Conservation (phyloP, 192 early-diverging fungal genomes). For the Cladochytrium replicatum region DNA sequence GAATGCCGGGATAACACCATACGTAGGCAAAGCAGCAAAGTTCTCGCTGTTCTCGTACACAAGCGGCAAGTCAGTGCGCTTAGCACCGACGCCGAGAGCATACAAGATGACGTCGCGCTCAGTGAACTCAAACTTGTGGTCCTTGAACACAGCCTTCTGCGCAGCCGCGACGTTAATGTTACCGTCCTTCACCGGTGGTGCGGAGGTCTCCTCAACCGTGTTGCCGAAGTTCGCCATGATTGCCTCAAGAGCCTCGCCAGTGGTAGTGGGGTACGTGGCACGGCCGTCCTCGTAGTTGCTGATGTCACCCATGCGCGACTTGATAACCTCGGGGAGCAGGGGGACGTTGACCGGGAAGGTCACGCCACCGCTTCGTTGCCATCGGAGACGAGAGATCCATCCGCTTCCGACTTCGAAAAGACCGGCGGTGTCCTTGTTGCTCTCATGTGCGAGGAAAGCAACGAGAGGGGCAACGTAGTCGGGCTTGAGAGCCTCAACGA, state of each 20-base stretch:
- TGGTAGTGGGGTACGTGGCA: conserved; percentile 71
- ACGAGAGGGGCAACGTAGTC: conserved; percentile 95
- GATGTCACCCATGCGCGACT: conserved; percentile 66
- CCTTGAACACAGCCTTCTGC: conserved; percentile 27
- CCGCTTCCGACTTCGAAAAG: conserved; percentile 49
- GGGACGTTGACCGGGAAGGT: conserved; percentile 77
- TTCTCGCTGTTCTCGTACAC: conserved; percentile 87
- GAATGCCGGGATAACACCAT: conserved; percentile 81
- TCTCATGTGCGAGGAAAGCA: conserved; percentile 85
- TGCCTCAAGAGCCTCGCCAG: conserved; percentile 69
- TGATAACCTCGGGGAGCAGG: conserved; percentile 79
- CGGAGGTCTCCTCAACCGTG: conserved; percentile 27
- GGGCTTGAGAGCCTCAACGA: conserved; percentile 90
- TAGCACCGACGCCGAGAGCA: conserved; percentile 88
- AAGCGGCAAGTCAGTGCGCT: conserved; percentile 69
- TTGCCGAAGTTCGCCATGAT: conserved; percentile 79
- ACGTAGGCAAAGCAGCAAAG: conserved; percentile 85
- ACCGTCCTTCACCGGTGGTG: neutral
- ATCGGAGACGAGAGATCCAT: conserved; percentile 64
- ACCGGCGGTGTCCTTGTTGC: conserved; percentile 63
- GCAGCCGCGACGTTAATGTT: conserved; percentile 55
- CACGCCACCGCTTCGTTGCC: conserved; percentile 90
- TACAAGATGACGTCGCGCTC: conserved; percentile 90
- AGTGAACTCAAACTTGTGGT: conserved; percentile 58
- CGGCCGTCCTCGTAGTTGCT: conserved; percentile 93